Base-by-base conservation (phyloP, 305 asterid genomes). In the Fraxinus sp. region DNA sequence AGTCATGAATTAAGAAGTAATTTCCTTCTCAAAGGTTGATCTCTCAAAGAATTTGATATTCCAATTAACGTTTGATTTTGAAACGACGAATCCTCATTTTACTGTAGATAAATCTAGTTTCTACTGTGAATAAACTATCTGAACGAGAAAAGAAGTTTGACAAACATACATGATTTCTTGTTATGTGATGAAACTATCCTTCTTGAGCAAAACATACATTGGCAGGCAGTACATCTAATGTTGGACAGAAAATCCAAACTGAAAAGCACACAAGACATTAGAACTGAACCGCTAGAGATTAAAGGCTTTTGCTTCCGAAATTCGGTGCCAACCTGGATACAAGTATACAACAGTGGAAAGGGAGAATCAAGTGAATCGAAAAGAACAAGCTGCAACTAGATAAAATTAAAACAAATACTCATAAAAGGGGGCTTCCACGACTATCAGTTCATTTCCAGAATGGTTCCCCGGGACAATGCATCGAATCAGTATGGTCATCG, bases 341-440 rank as follows among this genome's bases (percentile, higher is more conserved):
- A 79, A 49, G 59, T 83, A 76, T 80, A 82, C 57, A 46, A 83
- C 28, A 6, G 79, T 32, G 41, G 78, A 28, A 81, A 73, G 6
- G 49, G 77, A 35, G 77, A n/a, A 73, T 33, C 77, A n/a, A 73
- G 49, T 35, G 30, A 35, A 16, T 71, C 43, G 33, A 82, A 77
- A 77, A 35, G 66, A 68, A 75, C 39, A 79, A 72, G 62, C 55
- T 77, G 80, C 41, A 81, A 39, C 52, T 46, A 78, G 72, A 86
- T 73, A 87, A 39, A 80, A 85, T 57, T 70, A 39, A 79, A 84
- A 81, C 55, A 77, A 76, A 78, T 55, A 81, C 79, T 80, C 83
- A 85, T 57, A 68, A 32, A 88, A 68, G 77, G 6, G 83, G 76
- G 16, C 75, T 71, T 80, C 83, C 62, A 49, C 72, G n/a, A 62